Evolutionary conservation across 106 monocot genomes (phyloP).

Genomic region (Dioscorea alata): DNA sequence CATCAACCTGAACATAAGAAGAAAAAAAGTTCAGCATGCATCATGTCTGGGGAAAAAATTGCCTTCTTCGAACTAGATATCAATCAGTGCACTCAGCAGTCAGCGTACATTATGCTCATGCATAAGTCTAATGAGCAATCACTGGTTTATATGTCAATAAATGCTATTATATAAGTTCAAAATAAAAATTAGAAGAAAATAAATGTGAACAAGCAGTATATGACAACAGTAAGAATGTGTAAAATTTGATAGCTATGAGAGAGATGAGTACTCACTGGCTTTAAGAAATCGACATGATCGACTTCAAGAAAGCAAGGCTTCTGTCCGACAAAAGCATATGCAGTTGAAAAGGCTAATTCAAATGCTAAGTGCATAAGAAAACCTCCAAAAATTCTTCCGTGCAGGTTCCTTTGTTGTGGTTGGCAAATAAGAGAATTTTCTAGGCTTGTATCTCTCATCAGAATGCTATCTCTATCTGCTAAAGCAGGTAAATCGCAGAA

Average conservation of each 20-base stretch:
- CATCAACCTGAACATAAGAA: slow-evolving; percentile 61
- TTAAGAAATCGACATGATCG: slow-evolving; percentile 95
- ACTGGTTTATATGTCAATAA: too few relatives aligned
- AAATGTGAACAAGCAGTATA: too few relatives aligned
- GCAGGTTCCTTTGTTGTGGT: slow-evolving; percentile 93
- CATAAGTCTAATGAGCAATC: too few relatives aligned
- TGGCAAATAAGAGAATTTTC: slow-evolving; percentile 95
- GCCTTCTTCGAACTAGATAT: too few relatives aligned
- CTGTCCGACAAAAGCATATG: slow-evolving; percentile 89
- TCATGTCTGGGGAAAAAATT: too few relatives aligned
- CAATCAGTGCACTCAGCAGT: too few relatives aligned
- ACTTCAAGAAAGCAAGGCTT: slow-evolving; percentile 89
- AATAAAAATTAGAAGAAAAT: too few relatives aligned
- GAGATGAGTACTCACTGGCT: slow-evolving; percentile 63
- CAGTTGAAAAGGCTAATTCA: slow-evolving; percentile 93
- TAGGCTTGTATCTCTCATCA: slow-evolving; percentile 69
- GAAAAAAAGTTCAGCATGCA: too few relatives aligned
- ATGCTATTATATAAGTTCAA: too few relatives aligned
- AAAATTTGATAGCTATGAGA: too few relatives aligned
- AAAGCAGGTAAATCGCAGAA: slow-evolving; percentile 95
- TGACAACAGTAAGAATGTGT: too few relatives aligned
- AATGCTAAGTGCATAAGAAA: slow-evolving; percentile 94
- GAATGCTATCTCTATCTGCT: slow-evolving; percentile 86
- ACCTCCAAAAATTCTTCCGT: slow-evolving; percentile 95
- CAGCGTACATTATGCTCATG: too few relatives aligned